Conservation (phyloP, 306 rosid genomes). For the Potentilla sterilis region DNA sequence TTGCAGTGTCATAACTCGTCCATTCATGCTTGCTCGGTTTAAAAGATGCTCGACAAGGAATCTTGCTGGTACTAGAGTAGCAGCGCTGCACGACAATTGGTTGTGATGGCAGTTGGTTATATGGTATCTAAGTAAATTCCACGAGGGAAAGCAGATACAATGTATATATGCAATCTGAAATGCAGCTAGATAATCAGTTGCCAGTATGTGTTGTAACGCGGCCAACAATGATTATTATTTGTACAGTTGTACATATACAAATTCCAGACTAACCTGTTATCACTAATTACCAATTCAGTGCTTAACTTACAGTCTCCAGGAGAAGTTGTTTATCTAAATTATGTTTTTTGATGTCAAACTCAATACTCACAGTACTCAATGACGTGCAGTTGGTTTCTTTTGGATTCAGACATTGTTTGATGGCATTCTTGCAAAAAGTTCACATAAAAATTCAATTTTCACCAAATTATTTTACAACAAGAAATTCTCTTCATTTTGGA, state of each 20-base stretch:
- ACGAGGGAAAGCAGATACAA: slow-evolving; percentile 26
- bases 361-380: neutral
- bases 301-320: no score
- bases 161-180: slow-evolving; percentile 37
- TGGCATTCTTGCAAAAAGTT: neutral
- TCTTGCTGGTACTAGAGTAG: slow-evolving; percentile 22
- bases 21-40: slow-evolving; percentile 5
- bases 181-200: slow-evolving; percentile 36
- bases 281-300: neutral
- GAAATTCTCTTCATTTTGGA: neutral
- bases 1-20: slow-evolving; percentile 2
- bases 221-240: slow-evolving; percentile 24
- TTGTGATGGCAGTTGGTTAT: slow-evolving; percentile 29
- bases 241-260: slow-evolving; percentile 10
- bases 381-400: neutral
- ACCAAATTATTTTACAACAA: no score
- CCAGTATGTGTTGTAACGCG: slow-evolving; percentile 22
- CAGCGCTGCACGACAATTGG: slow-evolving; percentile 10
- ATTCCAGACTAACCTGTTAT: slow-evolving; percentile 15
- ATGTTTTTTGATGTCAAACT: neutral
- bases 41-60: slow-evolving; percentile 20
- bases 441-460: no score
- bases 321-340: neutral
- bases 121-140: slow-evolving; percentile 25
- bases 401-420: neutral